Percentiles rank a stretch among this genome's conserved stretches.
These are phyloP conservation scores for Leccinum obscurum DNA, from an alignment of 768 basidiomycete genomes.

Conservation along the genomic window DNA sequence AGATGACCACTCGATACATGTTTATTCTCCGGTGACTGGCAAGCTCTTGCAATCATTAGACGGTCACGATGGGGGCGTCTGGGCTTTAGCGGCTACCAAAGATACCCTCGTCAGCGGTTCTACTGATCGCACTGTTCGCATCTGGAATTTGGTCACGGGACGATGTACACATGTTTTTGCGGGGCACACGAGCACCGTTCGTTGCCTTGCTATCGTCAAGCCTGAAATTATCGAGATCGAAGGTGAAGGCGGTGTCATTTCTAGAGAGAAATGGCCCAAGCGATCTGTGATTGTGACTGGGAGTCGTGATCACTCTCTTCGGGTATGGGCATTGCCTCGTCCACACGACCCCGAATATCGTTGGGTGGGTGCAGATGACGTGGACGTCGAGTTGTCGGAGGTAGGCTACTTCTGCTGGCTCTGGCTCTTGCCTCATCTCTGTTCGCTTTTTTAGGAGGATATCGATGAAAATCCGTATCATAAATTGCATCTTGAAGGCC, in stretches of 20 bases:
- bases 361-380: constrained; percentile 61
- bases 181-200: constrained; percentile 94
- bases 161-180: constrained; percentile 91
- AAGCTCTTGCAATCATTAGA: constrained; percentile 69
- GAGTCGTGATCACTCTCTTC: constrained; percentile 63
- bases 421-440: constrained; percentile 6
- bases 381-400: constrained; percentile 58
- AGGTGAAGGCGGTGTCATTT: constrained; percentile 57
- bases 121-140: constrained; percentile 90
- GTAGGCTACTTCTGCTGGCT: constrained; percentile 25
- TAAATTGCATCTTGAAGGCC: constrained; percentile 78
- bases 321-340: constrained; percentile 67
- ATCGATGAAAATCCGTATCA: constrained; percentile 86
- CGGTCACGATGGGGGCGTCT: constrained; percentile 95
- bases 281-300: constrained; percentile 73
- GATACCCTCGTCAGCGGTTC: constrained; percentile 89
- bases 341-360: constrained; percentile 77
- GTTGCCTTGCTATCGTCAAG: constrained; percentile 94
- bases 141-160: constrained; percentile 83
- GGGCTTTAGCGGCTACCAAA: constrained; percentile 91
- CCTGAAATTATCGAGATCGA: constrained; percentile 84
- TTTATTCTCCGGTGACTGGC: constrained; percentile 88
- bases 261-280: constrained; percentile 72
- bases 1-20: constrained; percentile 95
- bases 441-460: constrained; percentile 50